Base-by-base conservation (phyloP, 1,284 basidiomycete species). In the Apiotrichum akiyoshidainum region DNA sequence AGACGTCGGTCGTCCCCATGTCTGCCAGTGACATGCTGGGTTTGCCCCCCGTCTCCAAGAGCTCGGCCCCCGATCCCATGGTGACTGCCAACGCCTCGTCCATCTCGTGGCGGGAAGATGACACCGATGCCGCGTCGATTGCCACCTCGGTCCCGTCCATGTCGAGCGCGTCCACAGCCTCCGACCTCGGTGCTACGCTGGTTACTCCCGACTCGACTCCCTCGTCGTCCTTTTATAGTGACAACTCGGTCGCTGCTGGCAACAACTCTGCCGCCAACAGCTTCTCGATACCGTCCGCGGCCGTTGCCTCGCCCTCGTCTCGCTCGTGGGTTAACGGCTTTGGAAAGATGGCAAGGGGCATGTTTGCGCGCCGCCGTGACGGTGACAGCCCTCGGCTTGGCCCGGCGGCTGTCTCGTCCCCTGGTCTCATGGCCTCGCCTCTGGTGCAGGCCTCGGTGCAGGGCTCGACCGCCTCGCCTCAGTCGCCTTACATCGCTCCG, bases 321-420 rank as follows among this genome's bases (percentile, higher is more conserved):
- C 54, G 65, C 9, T 69, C 69, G 37, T 75, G 74, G 74, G 69
- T 69, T 8, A 66, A 66, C 14, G 64, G 68, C 37, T 65, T 75
- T 52, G 69, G 71, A 22, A 74, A 74, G 56, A 65, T 76, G 61
- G 72, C 72, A 21, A 3, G 65, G 13, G 66, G 68, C 46, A 65
- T 68, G 11, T 64, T 66, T 58, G 57, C 57, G 2, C 59, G 67
- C 37, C 62, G 63, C 21, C 62, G 55, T 16, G 65, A 63, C 22
- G 59, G 63, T n/a, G 63, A 65, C 33, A 56, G 44, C 48, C 59
- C 46, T 19, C 26, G 26, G 26, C 26, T 31, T 31, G 45, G 40
- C 19, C 11, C 37, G 12, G 13, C 50, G 4, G 11, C 34, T 1
- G 21, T 40, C 2, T 3, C 52, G 2, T 48, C 57, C 19, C 44